These are phyloP conservation scores for Achaetomium macrosporum DNA, from an alignment of 2,329 filamentous ascomycete species.

Conservation along the genomic window DNA sequence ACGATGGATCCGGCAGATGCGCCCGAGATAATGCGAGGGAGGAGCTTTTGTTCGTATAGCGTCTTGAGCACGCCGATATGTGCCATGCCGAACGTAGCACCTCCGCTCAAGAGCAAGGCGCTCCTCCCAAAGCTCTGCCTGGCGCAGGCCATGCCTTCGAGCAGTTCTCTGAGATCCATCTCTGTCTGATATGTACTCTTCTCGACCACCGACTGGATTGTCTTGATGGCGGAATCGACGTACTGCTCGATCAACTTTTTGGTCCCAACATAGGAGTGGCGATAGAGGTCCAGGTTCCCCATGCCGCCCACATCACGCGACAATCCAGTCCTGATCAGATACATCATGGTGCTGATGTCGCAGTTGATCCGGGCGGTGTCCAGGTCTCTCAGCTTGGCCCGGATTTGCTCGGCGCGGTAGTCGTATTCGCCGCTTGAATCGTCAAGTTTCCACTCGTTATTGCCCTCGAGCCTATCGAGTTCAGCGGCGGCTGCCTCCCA, in stretches of 20 bases:
- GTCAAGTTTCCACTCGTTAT: constrained; percentile 74
- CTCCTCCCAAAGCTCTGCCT: constrained; percentile 81
- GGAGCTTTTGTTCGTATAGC: constrained; percentile 65
- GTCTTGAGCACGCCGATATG: constrained; percentile 84
- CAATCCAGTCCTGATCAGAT: constrained; percentile 72
- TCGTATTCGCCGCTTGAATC: constrained; percentile 59
- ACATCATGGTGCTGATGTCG: constrained; percentile 72
- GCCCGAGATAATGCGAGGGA: constrained; percentile 82
- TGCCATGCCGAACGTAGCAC: constrained; percentile 86
- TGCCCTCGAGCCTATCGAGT: constrained; percentile 73
- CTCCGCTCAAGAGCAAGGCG: constrained; percentile 75
- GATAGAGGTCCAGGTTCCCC: constrained; percentile 76
- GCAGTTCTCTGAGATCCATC: constrained; percentile 51
- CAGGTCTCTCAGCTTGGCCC: constrained; percentile 63
- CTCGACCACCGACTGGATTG: constrained; percentile 66
- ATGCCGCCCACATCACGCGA: constrained; percentile 80
- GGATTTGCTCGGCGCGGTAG: constrained; percentile 65
- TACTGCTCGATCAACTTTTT: constrained; percentile 84
- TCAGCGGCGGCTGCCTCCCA: constrained; percentile 73
- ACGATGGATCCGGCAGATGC: constrained; percentile 86
- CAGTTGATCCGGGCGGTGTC: constrained; percentile 66
- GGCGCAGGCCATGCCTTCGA: constrained; percentile 65
- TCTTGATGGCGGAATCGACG: constrained; percentile 70
- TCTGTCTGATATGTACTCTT: constrained; percentile 47
- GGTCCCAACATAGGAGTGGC: constrained; percentile 77